These are phyloP conservation scores for Xerocomus potaroensis DNA, from an alignment of 768 basidiomycete species.

Conservation along the genomic window DNA sequence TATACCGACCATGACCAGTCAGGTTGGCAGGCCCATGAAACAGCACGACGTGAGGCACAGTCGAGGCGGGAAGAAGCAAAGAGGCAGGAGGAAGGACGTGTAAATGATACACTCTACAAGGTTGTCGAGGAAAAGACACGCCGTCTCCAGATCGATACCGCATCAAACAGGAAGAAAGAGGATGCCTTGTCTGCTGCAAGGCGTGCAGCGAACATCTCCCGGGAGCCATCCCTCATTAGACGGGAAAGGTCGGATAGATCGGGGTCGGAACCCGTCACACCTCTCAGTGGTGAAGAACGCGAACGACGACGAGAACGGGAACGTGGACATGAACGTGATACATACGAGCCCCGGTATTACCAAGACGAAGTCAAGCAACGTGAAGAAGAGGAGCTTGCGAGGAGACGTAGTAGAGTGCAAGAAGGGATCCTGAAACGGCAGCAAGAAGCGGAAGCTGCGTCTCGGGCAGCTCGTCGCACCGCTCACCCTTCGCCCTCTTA, in stretches of 20 bases:
- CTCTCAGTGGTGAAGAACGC: constrained; percentile 24
- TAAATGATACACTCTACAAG: constrained; percentile 35
- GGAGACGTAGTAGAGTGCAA: constrained; percentile 48
- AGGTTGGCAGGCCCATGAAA: constrained; percentile 31
- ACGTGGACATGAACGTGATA: constrained; percentile 22
- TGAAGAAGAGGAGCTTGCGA: constrained; percentile 45
- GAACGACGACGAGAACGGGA: constrained; percentile 25
- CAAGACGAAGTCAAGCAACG: constrained; percentile 42
- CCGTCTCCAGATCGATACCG: constrained; percentile 29
- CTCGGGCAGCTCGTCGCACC: constrained; percentile 40
- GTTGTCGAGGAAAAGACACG: constrained; percentile 16
- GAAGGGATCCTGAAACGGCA: constrained; percentile 56
- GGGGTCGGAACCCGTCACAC: constrained; percentile 25
- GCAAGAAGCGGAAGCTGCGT: constrained; percentile 53
- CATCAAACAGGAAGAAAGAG: constrained; percentile 29
- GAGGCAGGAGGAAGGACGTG: constrained; percentile 32
- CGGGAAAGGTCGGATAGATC: constrained; percentile 22
- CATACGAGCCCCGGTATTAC: constrained; percentile 30
- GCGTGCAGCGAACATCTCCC: constrained; percentile 23
- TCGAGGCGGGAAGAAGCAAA: constrained; percentile 31
- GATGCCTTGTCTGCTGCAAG: constrained; percentile 25
- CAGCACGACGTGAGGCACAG: constrained; percentile 29
- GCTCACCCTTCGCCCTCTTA: constrained; percentile 26
- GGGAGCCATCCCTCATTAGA: constrained; percentile 21
- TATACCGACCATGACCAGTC: constrained; percentile 30